A percentile compares a stretch with the other conserved stretches of the same genome.
Evolutionary conservation across 768 basidiomycete species (phyloP).

Genomic region (Amyloporia xantha): DNA sequence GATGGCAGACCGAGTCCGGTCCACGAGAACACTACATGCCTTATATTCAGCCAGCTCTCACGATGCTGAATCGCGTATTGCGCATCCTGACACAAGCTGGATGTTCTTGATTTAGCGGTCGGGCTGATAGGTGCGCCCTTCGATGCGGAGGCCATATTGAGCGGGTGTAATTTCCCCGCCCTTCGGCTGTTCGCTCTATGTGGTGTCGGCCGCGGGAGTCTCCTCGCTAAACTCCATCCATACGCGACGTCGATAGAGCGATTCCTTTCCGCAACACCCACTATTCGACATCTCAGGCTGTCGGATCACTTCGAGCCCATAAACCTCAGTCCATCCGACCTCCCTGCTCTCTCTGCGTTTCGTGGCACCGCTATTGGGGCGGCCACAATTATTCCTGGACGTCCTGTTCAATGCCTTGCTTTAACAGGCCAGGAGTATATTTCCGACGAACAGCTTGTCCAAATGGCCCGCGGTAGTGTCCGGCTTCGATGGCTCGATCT

Average conservation of each 20-base stretch:
- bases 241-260: conserved; percentile 16
- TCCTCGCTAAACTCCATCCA: conserved; percentile 26
- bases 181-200: conserved; percentile 27
- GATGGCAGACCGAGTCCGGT: conserved; percentile 43
- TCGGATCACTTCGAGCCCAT: conserved; percentile 38
- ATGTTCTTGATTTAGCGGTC: conserved; percentile 51
- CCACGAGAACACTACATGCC: conserved; percentile 20
- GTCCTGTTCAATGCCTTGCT: conserved; percentile 49
- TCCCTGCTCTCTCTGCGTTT: conserved; percentile 48
- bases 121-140: conserved; percentile 39
- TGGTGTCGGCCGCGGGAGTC: conserved; percentile 29
- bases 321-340: conserved; percentile 33
- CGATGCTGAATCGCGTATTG: conserved; percentile 31
- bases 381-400: conserved; percentile 51
- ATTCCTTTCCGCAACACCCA: conserved; percentile 38
- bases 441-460: conserved; percentile 43
- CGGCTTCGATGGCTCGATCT: conserved; percentile 53
- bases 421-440: conserved; percentile 54
- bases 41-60: conserved; percentile 18
- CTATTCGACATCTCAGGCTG: conserved; percentile 37
- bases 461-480: conserved; percentile 40
- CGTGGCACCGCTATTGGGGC: conserved; percentile 56
- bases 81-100: conserved; percentile 38
- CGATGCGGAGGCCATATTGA: conserved; percentile 15
- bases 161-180: conserved; percentile 22